Evolutionary conservation across 129 eudicot species (phyloP), one percentile per base, ranked within the genome.

Genomic region (Artemisia tridentata): DNA sequence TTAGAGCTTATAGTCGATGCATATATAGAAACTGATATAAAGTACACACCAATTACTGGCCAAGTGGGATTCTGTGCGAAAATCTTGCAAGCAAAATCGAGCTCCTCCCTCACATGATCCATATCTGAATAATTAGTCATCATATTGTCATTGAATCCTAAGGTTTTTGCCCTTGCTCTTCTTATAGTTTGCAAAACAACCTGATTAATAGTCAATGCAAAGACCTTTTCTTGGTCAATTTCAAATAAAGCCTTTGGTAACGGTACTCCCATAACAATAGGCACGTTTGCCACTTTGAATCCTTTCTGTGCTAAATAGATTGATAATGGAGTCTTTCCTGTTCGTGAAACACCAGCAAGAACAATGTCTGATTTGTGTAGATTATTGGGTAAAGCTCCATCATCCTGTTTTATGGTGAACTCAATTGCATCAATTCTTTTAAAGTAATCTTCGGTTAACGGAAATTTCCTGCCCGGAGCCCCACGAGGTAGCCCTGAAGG

Each of bases 401-500:
- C 98, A 38, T 92, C 98, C 73, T 92, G 98, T 82, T 89, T 89
- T 45, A 92, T 89, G 79, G 98, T 92, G 73, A 92, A 92, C 72
- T 92, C 98, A n/a, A 92, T 81, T 23, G 98, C 98, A 48, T 92
- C 96, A 43, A 92, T 85, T 76, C 98, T 82, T 27, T 69, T 73
- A 51, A 92, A 92, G 80, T 92, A 92, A 3, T 92, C 98, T 53
- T 92, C 88, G 7, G 80, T 85, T 13, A 89, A 85, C 6, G 89
- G 78, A 55, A 68, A 46, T 10, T 65, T 89, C 69, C 91, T 78
- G 38, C 96, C 98, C 12, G 90, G 88, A 52, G 95, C 98, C 68
- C 98, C 92, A 67, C 98, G 88, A 25, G 98, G 91, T 15, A 92
- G 90, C 13, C 98, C 95, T 2, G 95, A 89, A 25, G 98, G 96